phyloP scores from a whole-genome alignment of 345 rosid species.

The Microcos paniculata region DNA sequence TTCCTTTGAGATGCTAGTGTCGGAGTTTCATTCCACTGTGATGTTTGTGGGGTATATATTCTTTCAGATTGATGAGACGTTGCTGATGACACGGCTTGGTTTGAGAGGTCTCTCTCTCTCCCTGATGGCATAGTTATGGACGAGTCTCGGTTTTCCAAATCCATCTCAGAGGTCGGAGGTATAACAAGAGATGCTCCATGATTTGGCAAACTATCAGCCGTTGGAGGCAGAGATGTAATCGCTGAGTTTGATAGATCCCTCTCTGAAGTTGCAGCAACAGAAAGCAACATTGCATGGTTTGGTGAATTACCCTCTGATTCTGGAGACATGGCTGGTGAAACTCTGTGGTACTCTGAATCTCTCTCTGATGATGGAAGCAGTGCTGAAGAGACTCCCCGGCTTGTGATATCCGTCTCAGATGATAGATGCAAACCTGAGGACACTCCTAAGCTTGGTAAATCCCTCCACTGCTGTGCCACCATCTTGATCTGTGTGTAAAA shows the following conservation, averaged over 20 bases:
- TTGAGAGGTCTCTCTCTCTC: constrained; percentile 16
- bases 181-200: constrained; percentile 23
- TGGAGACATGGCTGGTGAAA: constrained; percentile 19
- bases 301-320: constrained; percentile 33
- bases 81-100: constrained; percentile 23
- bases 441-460: constrained; percentile 24
- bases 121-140: constrained; percentile 16
- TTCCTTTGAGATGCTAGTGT: constrained; percentile 22
- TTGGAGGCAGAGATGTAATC: constrained; percentile 24
- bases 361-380: constrained; percentile 29
- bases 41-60: constrained; percentile 24
- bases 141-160: constrained; percentile 15
- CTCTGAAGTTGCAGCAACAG: constrained; percentile 1
- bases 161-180: constrained; percentile 21
- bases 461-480: constrained; percentile 43
- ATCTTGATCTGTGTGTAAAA: constrained; percentile 44
- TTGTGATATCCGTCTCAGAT: constrained; percentile 27
- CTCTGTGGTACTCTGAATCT: constrained; percentile 23
- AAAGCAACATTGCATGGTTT: constrained; percentile 16
- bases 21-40: constrained; percentile 31
- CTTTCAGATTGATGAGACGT: constrained; percentile 24
- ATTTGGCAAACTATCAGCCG: constrained; percentile 20
- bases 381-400: constrained; percentile 30
- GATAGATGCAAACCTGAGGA: constrained; percentile 24
- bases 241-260: constrained; percentile 28